Conservation (phyloP, 2,329 filamentous ascomycete species). For the Fusarium pseudonygamai region DNA sequence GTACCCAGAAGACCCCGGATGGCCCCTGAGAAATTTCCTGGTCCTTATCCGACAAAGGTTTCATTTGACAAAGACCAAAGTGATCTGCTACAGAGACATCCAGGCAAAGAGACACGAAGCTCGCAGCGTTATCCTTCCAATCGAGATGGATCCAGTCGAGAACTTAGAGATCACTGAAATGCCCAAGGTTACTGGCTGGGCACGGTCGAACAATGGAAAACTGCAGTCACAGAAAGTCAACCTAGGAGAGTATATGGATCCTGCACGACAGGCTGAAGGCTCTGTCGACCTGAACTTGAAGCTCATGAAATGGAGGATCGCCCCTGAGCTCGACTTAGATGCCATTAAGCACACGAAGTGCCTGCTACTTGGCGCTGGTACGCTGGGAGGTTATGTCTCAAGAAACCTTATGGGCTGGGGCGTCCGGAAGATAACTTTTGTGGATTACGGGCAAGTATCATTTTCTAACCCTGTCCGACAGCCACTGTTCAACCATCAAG, state of each 20-base stretch:
- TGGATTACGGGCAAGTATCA: constrained; percentile 92
- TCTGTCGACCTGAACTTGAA: constrained; percentile 97
- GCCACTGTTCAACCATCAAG: constrained; percentile 88
- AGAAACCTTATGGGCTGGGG: constrained; percentile 95
- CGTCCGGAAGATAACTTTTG: constrained; percentile 92
- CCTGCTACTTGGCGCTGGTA: constrained; percentile 89
- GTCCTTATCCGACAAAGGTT: constrained; percentile 86
- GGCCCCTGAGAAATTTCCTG: constrained; percentile 91
- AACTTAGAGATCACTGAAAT: constrained; percentile 62
- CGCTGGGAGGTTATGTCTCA: constrained; percentile 92
- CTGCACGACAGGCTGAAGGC: constrained; percentile 85
- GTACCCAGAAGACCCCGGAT: constrained; percentile 86
- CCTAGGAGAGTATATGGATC: constrained; percentile 93
- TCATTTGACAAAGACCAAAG: constrained; percentile 77
- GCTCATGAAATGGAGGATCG: constrained; percentile 98
- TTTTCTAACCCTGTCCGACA: constrained; percentile 97
- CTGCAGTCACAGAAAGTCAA: constrained; percentile 81
- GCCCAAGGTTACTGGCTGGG: constrained; percentile 96
- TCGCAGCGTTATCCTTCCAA: constrained; percentile 79
- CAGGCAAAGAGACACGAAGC: constrained; percentile 81
- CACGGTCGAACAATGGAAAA: constrained; percentile 82
- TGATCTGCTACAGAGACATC: constrained; percentile 90
- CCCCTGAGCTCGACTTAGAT: constrained; percentile 86
- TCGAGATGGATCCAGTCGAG: constrained; percentile 64
- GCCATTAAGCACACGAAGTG: constrained; percentile 90